Evolutionary conservation across 139 green algal genomes (phyloP), one percentile per base, ranked within the genome.

Genomic region (Ettlia oleoabundans): DNA sequence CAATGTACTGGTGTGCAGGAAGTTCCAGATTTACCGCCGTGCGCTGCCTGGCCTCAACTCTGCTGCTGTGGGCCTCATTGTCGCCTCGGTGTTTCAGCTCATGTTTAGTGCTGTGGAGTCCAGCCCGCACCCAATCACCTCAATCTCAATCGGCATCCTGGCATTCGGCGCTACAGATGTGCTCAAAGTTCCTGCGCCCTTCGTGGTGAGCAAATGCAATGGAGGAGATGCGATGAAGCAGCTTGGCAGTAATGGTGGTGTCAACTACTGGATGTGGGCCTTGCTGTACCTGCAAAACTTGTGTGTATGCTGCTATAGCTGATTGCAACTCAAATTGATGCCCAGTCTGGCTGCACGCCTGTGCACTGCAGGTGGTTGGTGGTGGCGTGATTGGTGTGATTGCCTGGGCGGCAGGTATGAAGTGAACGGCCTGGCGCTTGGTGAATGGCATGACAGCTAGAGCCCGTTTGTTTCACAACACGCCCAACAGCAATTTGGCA

Each of bases 1-100:
- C n/a, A n/a, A n/a, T n/a, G n/a, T n/a, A n/a, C n/a, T n/a, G n/a
- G n/a, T n/a, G n/a, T 7, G 52, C 85, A 85, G 94, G 30, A 77
- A 83, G 18, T 92, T 84, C 69, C 72, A 88, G 41, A 18, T 93
- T 0, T 95, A 95, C 83, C 81, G 81, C 52, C 86, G 84, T 30
- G 82, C 83, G 32, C 84, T 97, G 61, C 88, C 93, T 0, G 95
- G 95, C 37, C 87, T 98, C 52, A 98, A 98, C 81, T 86, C 94
- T 26, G 85, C 93, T 8, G 92, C 92, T 13, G 95, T 98, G 42
- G 95, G 95, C n/a, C 90, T 98, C 33, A 94, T 98, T 65, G 82
- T 97, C 28, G 87, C 93, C 10, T 92, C 93, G 9, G 95, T 97
- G 37, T 96, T 98, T 81, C 82, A 78, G 38, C 93, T 98, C 81